Conservation (phyloP, 352 stramenopile genomes). For the Phytophthora idaei region DNA sequence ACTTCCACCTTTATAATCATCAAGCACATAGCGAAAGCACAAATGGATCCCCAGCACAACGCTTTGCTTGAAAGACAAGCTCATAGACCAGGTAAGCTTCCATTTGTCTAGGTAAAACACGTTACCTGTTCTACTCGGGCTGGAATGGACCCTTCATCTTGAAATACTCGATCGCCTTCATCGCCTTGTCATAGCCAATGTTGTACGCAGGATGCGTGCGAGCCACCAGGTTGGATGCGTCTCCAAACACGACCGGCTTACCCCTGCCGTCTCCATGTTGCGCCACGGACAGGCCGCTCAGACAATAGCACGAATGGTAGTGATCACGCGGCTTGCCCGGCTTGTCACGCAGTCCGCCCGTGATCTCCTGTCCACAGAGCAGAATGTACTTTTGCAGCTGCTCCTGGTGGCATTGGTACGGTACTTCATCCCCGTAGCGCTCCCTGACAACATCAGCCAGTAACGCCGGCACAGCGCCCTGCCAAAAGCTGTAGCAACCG, state of each 20-base stretch:
- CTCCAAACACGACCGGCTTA: slow-evolving; percentile 57
- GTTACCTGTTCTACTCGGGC: slow-evolving; percentile 30
- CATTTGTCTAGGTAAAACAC: slow-evolving; percentile 9
- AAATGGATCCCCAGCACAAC: background rate
- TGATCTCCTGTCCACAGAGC: slow-evolving; percentile 94
- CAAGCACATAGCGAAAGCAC: slow-evolving; percentile 21
- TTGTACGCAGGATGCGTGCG: slow-evolving; percentile 93
- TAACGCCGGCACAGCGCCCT: slow-evolving; percentile 91
- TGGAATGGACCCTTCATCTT: slow-evolving; percentile 58
- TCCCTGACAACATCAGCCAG: slow-evolving; percentile 57
- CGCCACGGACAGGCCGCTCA: slow-evolving; percentile 95
- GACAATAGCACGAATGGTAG: slow-evolving; percentile 99
- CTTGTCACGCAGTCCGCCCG: slow-evolving; percentile 94
- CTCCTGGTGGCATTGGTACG: slow-evolving; percentile 75
- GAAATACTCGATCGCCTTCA: slow-evolving; percentile 73
- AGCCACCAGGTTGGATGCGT: slow-evolving; percentile 73
- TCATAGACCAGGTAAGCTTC: background rate
- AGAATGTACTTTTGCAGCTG: slow-evolving; percentile 94
- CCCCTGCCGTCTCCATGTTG: slow-evolving; percentile 80
- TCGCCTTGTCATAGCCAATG: slow-evolving; percentile 89
- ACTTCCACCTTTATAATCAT: slow-evolving; percentile 47
- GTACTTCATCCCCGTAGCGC: slow-evolving; percentile 36
- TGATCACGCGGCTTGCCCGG: slow-evolving; percentile 96
- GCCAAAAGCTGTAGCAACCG: slow-evolving; percentile 99
- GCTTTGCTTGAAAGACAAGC: too few relatives aligned